Conservation (phyloP, 2,329 filamentous ascomycete genomes). For the Aureobasidium sp. region DNA sequence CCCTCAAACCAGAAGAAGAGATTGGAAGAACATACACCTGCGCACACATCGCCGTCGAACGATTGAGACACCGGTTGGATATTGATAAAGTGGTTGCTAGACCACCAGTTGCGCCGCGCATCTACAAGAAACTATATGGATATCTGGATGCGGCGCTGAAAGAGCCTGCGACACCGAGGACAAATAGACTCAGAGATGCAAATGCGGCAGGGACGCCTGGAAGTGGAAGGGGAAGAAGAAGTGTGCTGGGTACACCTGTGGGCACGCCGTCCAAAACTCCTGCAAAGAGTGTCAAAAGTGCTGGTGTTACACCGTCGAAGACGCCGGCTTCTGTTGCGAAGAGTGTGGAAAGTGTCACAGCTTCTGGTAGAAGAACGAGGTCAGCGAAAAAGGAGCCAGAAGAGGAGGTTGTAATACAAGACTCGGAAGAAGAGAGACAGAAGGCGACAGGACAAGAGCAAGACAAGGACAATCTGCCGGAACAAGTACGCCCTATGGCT, state of each 20-base stretch:
- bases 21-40: slow-evolving; percentile 78
- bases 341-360: neutral
- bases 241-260: neutral
- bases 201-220: neutral
- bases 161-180: slow-evolving; percentile 26
- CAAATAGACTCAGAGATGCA: slow-evolving; percentile 19
- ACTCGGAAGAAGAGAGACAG: neutral
- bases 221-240: neutral
- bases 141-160: slow-evolving; percentile 67
- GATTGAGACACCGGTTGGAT: slow-evolving; percentile 66
- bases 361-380: neutral
- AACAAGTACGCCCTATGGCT: slow-evolving; percentile 28
- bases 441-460: neutral
- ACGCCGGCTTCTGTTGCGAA: neutral
- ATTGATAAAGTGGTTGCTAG: slow-evolving; percentile 67
- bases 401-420: neutral
- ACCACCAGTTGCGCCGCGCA: slow-evolving; percentile 67
- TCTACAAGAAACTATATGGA: slow-evolving; percentile 75
- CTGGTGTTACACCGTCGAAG: neutral
- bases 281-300: neutral
- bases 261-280: slow-evolving; percentile 8
- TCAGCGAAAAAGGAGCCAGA: neutral
- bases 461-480: neutral
- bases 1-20: slow-evolving; percentile 77
- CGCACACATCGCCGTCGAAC: slow-evolving; percentile 83